Conservation (phyloP, 2,329 filamentous ascomycete species). For the Colletotrichum musae region DNA sequence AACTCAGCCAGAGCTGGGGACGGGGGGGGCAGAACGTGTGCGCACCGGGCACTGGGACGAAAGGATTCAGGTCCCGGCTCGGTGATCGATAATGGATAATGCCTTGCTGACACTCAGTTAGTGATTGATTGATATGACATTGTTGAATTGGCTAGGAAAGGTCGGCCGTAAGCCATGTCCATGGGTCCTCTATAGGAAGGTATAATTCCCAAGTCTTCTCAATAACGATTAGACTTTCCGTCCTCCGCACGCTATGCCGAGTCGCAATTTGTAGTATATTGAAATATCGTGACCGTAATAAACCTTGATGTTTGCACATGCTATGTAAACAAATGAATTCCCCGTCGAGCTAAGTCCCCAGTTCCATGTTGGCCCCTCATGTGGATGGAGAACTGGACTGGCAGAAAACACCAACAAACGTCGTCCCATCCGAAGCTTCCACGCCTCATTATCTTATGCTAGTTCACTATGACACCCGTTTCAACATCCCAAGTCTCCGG, state of each 20-base stretch:
- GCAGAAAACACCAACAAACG: too few relatives aligned
- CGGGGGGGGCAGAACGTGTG: background rate
- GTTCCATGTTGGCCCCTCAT: too few relatives aligned
- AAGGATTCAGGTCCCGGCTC: constrained; percentile 20
- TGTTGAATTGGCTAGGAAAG: constrained; percentile 10
- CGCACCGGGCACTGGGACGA: constrained; percentile 18
- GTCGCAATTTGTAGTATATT: constrained; percentile 2
- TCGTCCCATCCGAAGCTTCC: too few relatives aligned
- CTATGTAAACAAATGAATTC: too few relatives aligned
- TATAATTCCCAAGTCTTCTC: background rate
- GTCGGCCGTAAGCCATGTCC: background rate
- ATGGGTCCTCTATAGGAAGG: background rate
- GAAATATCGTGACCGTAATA: constrained; percentile 6
- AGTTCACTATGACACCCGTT: background rate
- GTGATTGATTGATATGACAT: constrained; percentile 27
- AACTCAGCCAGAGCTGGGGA: constrained; percentile 13
- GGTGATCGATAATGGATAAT: background rate
- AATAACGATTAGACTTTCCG: constrained; percentile 10
- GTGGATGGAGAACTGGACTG: too few relatives aligned
- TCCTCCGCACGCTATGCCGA: background rate
- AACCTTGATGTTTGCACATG: background rate
- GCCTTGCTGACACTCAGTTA: constrained; percentile 28
- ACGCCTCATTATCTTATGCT: too few relatives aligned
- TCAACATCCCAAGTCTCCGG: constrained; percentile 22
- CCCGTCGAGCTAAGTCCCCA: too few relatives aligned